Conservation (phyloP, 257 asterid genomes). For the Galeopsis tetrahit region DNA sequence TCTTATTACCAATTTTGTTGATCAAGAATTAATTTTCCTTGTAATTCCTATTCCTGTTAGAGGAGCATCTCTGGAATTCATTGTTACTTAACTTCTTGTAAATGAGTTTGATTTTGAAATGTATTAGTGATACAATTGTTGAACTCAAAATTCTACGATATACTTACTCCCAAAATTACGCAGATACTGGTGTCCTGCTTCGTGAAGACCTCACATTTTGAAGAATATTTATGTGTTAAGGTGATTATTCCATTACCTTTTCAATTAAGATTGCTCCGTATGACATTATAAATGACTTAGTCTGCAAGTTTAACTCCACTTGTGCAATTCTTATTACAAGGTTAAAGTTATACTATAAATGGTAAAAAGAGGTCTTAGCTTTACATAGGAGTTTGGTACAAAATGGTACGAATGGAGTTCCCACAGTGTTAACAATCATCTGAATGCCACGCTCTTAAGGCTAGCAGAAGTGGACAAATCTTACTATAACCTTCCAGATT, state of each 20-base stretch:
- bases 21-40: not conserved
- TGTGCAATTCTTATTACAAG: slow-evolving; percentile 8
- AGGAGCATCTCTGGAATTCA: not conserved
- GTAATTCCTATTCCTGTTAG: not conserved
- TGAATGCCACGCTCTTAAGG: not conserved
- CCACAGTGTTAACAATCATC: not conserved
- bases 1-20: not conserved
- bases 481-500: not conserved
- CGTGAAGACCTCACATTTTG: slow-evolving; percentile 97
- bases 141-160: slow-evolving; percentile 17
- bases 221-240: slow-evolving; percentile 97
- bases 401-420: not conserved
- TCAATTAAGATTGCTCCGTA: not conserved
- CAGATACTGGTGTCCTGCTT: slow-evolving; percentile 97
- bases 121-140: slow-evolving; percentile 7
- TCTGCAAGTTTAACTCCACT: slow-evolving; percentile 19
- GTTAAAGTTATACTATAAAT: not conserved
- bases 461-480: not conserved
- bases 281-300: slow-evolving; percentile 19
- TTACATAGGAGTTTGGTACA: not conserved
- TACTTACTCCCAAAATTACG: slow-evolving; percentile 22
- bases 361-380: not conserved
- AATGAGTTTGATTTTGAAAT: slow-evolving; percentile 17
- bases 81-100: not conserved
- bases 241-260: slow-evolving; percentile 48